These are phyloP conservation scores for Lactarius evosmus DNA, from an alignment of 768 basidiomycete genomes.

Conservation along the genomic window DNA sequence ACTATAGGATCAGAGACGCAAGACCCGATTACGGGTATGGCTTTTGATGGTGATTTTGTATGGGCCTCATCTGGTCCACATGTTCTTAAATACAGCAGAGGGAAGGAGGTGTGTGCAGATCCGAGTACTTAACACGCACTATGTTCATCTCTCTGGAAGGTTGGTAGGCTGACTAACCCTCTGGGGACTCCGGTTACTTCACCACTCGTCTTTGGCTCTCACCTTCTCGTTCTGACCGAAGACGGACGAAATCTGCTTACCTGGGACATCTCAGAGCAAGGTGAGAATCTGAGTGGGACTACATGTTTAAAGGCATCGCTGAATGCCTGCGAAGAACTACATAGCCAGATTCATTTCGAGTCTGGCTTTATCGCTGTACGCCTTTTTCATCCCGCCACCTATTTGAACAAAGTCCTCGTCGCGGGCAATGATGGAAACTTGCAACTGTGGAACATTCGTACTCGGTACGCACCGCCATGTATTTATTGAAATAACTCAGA, in stretches of 20 bases:
- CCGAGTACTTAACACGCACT: not conserved
- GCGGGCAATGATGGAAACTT: conserved; percentile 76
- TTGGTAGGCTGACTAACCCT: conserved; percentile 59
- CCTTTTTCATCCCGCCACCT: conserved; percentile 91
- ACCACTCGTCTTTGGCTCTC: conserved; percentile 76
- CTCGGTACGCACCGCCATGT: conserved; percentile 51
- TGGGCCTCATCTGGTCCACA: conserved; percentile 72
- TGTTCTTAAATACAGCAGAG: conserved; percentile 77
- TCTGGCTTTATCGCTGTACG: conserved; percentile 79
- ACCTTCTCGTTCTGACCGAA: conserved; percentile 75
- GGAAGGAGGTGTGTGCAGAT: conserved; percentile 66
- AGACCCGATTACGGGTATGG: conserved; percentile 68
- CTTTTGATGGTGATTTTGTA: conserved; percentile 81
- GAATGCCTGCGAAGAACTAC: conserved; percentile 26
- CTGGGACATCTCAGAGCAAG: conserved; percentile 66
- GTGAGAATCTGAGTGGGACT: conserved; percentile 37
- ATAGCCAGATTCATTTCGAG: conserved; percentile 74
- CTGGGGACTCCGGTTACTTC: conserved; percentile 56
- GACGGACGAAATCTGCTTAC: conserved; percentile 72
- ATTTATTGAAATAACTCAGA: conserved; percentile 5
- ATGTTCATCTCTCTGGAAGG: conserved; percentile 39
- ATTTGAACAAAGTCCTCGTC: conserved; percentile 92
- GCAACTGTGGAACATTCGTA: conserved; percentile 92
- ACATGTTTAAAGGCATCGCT: not conserved
- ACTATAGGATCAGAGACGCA: conserved; percentile 75